phyloP scores from a whole-genome alignment of 75 land plant species.

The Sequoia sempervirens region DNA sequence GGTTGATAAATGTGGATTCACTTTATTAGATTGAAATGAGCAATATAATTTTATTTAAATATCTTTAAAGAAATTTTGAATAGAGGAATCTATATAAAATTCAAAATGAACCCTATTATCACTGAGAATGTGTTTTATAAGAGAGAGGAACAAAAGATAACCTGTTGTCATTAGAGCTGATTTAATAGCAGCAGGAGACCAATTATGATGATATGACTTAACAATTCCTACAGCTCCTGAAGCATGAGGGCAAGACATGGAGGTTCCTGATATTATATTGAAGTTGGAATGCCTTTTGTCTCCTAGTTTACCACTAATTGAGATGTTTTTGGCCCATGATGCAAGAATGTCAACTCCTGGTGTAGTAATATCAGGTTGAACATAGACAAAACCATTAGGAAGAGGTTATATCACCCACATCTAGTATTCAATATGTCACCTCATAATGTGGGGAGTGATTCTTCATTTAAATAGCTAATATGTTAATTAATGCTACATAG shows the following conservation, averaged over 20 bases:
- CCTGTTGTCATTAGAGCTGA: neutral
- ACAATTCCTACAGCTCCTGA: neutral
- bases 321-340: constrained; percentile 21
- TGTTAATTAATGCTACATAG: no score
- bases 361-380: constrained; percentile 59
- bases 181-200: neutral
- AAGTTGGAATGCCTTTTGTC: constrained; percentile 11
- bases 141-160: neutral
- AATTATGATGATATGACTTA: neutral
- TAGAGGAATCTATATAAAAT: no score
- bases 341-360: constrained; percentile 63
- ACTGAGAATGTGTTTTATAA: no score
- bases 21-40: neutral
- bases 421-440: no score
- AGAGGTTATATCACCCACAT: no score
- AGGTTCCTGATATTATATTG: constrained; percentile 48
- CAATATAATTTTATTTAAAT: no score
- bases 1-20: no score
- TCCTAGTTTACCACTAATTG: constrained; percentile 13
- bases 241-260: constrained; percentile 32
- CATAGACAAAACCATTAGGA: neutral
- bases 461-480: no score
- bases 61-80: no score
- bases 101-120: no score
- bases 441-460: no score